These are phyloP conservation scores for Candida germanica DNA, from an alignment of 805 yeast genomes.

Conservation along the genomic window DNA sequence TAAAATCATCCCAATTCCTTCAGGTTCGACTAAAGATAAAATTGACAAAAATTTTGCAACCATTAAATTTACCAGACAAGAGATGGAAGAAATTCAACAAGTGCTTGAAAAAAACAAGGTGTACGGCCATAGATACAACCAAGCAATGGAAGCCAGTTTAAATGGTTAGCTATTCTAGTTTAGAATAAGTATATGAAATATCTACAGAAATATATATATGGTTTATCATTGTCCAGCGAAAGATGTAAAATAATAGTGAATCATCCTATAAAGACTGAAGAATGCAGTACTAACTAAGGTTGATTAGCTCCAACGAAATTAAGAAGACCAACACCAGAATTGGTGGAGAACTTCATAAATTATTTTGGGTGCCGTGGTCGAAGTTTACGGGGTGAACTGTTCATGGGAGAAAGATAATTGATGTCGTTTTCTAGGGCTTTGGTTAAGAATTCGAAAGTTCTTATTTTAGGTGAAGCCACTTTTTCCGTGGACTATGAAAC, in stretches of 20 bases:
- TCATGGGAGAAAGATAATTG: constrained; percentile 77
- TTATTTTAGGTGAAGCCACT: constrained; percentile 82
- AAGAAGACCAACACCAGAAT: background rate
- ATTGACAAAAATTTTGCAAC: constrained; percentile 55
- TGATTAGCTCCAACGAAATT: no score
- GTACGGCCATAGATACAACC: constrained; percentile 53
- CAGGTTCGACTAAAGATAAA: constrained; percentile 58
- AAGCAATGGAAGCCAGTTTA: constrained; percentile 6
- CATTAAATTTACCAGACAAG: constrained; percentile 49
- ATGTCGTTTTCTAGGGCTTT: constrained; percentile 83
- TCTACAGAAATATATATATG: no score
- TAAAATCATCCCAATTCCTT: constrained; percentile 73
- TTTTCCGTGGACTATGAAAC: constrained; percentile 81
- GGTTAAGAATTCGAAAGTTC: constrained; percentile 66
- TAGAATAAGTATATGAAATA: no score
- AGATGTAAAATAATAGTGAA: no score
- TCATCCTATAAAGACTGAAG: no score
- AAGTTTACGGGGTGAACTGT: constrained; percentile 67
- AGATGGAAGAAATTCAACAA: constrained; percentile 49
- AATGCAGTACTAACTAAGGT: no score
- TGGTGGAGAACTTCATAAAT: no score
- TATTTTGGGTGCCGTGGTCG: constrained; percentile 43
- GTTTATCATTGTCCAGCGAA: no score
- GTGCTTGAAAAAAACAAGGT: constrained; percentile 44
- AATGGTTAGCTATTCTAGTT: no score